A percentile compares a stretch with the other conserved stretches of the same genome.
phyloP scores from a whole-genome alignment of 306 rosid species.

The Prunus armeniaca region DNA sequence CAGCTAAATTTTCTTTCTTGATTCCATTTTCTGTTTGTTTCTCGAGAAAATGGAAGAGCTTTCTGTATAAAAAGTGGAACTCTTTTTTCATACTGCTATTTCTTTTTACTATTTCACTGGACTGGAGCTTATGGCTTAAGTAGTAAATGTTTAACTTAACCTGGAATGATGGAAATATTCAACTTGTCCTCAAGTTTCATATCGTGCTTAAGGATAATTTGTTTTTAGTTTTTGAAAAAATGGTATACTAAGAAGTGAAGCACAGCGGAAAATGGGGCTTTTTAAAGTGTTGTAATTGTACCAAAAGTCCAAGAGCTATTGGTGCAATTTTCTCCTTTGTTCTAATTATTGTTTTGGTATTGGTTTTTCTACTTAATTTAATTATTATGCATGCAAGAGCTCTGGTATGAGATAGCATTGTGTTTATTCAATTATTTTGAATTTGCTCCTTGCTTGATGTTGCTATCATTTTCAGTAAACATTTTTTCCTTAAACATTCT shows the following conservation, averaged over 20 bases:
- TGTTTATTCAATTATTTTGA: background rate
- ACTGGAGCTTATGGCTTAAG: background rate
- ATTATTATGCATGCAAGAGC: background rate
- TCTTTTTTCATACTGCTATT: background rate
- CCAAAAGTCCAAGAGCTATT: background rate
- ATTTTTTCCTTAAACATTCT: background rate
- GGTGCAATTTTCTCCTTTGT: background rate
- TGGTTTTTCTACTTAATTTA: background rate
- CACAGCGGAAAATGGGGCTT: background rate
- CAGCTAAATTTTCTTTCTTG: background rate
- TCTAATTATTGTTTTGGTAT: background rate
- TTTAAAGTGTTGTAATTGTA: background rate
- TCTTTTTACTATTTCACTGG: background rate
- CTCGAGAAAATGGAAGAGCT: background rate
- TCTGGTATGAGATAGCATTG: no score
- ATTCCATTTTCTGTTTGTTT: conserved; percentile 1
- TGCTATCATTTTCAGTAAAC: background rate
- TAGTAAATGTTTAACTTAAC: background rate
- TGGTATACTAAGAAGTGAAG: background rate
- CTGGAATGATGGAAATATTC: background rate
- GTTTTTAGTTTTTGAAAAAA: background rate
- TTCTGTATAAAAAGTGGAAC: background rate
- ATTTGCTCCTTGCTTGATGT: background rate
- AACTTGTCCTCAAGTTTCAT: background rate
- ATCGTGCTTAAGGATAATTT: background rate